A percentile compares a stretch with the other conserved stretches of the same genome.
phyloP scores from a whole-genome alignment of 257 asterid genomes.

The Plantago ovata region DNA sequence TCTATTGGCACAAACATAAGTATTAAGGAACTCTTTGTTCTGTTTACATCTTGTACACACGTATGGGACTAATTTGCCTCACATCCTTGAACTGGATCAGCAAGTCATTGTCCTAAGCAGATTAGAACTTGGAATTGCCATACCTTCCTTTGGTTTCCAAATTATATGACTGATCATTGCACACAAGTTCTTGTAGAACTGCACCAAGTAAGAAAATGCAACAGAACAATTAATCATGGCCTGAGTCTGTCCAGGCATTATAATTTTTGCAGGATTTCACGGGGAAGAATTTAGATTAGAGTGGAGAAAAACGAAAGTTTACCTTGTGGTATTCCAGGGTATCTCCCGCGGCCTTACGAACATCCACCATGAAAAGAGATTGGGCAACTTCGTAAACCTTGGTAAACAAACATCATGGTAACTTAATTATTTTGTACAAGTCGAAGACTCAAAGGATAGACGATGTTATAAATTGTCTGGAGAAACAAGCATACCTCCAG shows the following conservation, averaged over 20 bases:
- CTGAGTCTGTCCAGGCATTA: not conserved
- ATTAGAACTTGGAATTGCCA: constrained; percentile 23
- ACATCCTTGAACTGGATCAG: constrained; percentile 39
- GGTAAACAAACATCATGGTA: constrained; percentile 3
- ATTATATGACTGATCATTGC: constrained; percentile 44
- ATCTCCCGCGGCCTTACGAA: constrained; percentile 89
- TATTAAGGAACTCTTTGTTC: not conserved
- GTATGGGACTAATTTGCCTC: constrained; percentile 29
- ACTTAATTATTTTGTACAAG: not conserved
- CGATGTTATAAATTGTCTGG: not conserved
- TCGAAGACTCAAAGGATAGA: not conserved
- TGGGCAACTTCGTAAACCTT: constrained; percentile 90
- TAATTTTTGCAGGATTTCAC: not conserved
- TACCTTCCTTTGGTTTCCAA: constrained; percentile 70
- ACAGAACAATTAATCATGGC: constrained; percentile 3
- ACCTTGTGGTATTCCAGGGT: constrained; percentile 93
- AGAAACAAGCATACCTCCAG: constrained; percentile 57
- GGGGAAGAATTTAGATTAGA: not conserved
- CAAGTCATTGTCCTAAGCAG: constrained; percentile 49
- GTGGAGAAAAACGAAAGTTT: constrained; percentile 6
- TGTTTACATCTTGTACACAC: not conserved
- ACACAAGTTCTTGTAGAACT: constrained; percentile 88
- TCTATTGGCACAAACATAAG: too few relatives aligned
- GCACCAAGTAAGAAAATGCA: constrained; percentile 25
- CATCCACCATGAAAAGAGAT: constrained; percentile 93